phyloP scores from a whole-genome alignment of 345 rosid species.

The Citrus hindsii region DNA sequence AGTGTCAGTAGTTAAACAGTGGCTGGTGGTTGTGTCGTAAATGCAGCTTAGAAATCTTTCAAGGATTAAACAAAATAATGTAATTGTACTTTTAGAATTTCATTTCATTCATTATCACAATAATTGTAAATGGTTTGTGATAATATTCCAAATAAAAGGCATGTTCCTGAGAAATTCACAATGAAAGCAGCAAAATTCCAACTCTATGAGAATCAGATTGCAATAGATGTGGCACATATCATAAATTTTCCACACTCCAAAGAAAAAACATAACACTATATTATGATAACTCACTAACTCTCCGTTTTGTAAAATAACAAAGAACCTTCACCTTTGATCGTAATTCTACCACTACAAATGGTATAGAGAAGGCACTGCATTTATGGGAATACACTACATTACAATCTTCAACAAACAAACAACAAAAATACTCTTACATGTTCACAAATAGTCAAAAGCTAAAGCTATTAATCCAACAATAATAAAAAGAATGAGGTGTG shows the following conservation, averaged over 20 bases:
- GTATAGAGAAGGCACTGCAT: not conserved
- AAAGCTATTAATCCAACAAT: not conserved
- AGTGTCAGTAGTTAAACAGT: not conserved
- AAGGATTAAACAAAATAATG: not conserved
- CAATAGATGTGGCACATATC: not conserved
- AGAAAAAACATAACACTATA: not conserved
- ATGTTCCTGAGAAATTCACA: not conserved
- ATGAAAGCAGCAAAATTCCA: not conserved
- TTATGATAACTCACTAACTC: not conserved
- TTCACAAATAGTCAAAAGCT: not conserved
- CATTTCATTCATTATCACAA: not conserved
- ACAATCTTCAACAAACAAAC: not conserved
- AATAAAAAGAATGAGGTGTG: not conserved
- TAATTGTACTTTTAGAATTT: not conserved
- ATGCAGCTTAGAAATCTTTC: not conserved
- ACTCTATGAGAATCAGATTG: not conserved
- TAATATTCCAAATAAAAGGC: not conserved
- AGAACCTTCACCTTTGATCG: not conserved
- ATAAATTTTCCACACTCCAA: not conserved
- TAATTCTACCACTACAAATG: not conserved
- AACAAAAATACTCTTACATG: not conserved
- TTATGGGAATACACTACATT: not conserved
- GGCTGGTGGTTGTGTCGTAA: not conserved
- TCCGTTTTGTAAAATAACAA: not conserved
- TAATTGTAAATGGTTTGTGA: not conserved